Base-by-base conservation (phyloP, 768 basidiomycete genomes). In the Arthromyces matolae region DNA sequence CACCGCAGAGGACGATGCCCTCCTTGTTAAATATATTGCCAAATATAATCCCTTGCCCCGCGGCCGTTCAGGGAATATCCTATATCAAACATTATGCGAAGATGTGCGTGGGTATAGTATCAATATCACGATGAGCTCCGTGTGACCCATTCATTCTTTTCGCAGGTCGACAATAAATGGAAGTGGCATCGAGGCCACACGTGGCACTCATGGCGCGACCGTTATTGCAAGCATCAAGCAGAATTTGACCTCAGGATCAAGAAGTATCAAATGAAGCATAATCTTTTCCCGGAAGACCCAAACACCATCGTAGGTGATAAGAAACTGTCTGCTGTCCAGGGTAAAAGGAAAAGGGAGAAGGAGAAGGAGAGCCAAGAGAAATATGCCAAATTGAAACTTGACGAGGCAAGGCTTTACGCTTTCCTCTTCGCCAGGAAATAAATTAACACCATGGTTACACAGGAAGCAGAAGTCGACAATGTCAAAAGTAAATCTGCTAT, bases 121-220 rank as follows among this genome's bases (percentile, higher is more conserved):
- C n/a, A n/a, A n/a, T n/a, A n/a, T n/a, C n/a, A n/a, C n/a, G n/a
- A n/a, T n/a, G n/a, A n/a, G n/a, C n/a, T n/a, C n/a, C n/a, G n/a
- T n/a, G n/a, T n/a, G n/a, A n/a, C n/a, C n/a, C n/a, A n/a, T n/a
- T n/a, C n/a, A n/a, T n/a, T n/a, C n/a, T n/a, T n/a, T n/a, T n/a
- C n/a, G n/a, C 50, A 81, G 79, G 60, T 50, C 19, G 49, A 66
- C 0, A 54, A 57, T 0, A 63, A 59, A 50, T 84, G 81, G 79
- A 62, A 69, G 9, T 85, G 81, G 79, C 62, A 72, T n/a, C 51
- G 40, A 14, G 63, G 60, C 5, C 84, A 84, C 59, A 3, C 80
- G 3, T 79, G 71, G 78, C 69, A 71, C n/a, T 81, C 81, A 4
- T 86, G 84, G 84, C 75, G 80, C 19, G 73, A 79, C 37, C 71